Percentiles rank a stretch among this genome's conserved stretches.
These are phyloP conservation scores for Mucor velutinosus DNA, from an alignment of 371 early-diverging fungal genomes.

Conservation along the genomic window DNA sequence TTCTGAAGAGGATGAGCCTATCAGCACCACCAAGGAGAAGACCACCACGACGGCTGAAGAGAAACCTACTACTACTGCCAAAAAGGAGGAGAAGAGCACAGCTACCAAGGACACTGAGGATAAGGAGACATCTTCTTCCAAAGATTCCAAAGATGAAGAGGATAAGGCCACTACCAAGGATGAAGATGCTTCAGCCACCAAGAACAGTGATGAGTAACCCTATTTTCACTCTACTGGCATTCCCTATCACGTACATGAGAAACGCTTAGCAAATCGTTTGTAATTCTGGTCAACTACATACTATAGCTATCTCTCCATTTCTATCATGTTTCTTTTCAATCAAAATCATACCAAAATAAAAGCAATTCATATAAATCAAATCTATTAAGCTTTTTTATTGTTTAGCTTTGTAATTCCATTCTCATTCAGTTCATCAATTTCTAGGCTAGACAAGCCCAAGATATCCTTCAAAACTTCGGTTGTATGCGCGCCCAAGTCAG, in stretches of 20 bases:
- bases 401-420: constrained; percentile 25
- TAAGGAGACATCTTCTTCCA: background rate
- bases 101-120: background rate
- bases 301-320: background rate
- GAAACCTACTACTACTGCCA: background rate
- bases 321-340: background rate
- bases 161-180: background rate
- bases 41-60: background rate
- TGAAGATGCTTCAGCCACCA: background rate
- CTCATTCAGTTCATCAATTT: constrained; percentile 30
- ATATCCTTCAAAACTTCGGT: constrained; percentile 36
- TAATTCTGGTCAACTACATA: background rate
- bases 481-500: constrained; percentile 56
- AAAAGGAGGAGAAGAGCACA: background rate
- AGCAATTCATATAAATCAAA: background rate
- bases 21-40: background rate
- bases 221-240: background rate
- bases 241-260: background rate
- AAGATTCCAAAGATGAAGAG: background rate
- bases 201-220: background rate
- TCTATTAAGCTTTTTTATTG: background rate
- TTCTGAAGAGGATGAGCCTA: background rate
- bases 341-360: background rate
- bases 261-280: background rate
- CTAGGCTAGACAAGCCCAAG: constrained; percentile 28